Evolutionary conservation across 495 filamentous ascomycete genomes (phyloP).

Genomic region (Podospora conica): DNA sequence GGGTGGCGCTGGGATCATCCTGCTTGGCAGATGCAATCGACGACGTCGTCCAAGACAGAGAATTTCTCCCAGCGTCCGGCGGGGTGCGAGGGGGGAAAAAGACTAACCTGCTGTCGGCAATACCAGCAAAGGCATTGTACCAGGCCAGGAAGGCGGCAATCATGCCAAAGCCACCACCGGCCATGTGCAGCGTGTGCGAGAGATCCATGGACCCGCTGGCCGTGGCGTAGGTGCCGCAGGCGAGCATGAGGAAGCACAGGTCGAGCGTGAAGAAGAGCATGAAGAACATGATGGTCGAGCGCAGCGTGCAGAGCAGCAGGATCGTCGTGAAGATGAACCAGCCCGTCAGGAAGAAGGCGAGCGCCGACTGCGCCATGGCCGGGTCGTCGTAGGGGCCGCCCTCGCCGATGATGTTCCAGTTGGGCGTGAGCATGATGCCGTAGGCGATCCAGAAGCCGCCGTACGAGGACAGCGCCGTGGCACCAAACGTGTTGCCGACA

Average conservation of each 20-base stretch:
- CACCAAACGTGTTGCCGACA: conserved; percentile 95
- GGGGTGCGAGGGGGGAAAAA: background rate
- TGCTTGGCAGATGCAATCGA: conserved; percentile 20
- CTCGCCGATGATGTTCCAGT: conserved; percentile 54
- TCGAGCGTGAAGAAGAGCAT: conserved; percentile 89
- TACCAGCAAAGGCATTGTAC: conserved; percentile 96
- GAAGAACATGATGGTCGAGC: conserved; percentile 96
- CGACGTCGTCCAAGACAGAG: background rate
- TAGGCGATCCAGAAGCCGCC: conserved; percentile 97
- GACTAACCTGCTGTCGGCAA: conserved; percentile 76
- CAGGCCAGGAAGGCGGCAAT: conserved; percentile 86
- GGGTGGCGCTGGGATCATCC: conserved; percentile 21
- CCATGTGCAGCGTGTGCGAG: conserved; percentile 51
- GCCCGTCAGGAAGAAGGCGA: conserved; percentile 81
- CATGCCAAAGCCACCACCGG: conserved; percentile 83
- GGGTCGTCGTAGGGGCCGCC: conserved; percentile 41
- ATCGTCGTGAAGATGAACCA: conserved; percentile 99
- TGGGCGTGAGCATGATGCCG: conserved; percentile 78
- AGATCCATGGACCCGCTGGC: conserved; percentile 25
- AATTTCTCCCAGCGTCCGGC: background rate
- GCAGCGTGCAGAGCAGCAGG: conserved; percentile 79
- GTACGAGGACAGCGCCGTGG: conserved; percentile 92
- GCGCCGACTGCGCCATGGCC: conserved; percentile 48
- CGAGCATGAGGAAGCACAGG: conserved; percentile 84
- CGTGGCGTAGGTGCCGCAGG: conserved; percentile 58